These are phyloP conservation scores for Fomitopsis schrenkii DNA, from an alignment of 1,284 basidiomycete species.

Conservation along the genomic window DNA sequence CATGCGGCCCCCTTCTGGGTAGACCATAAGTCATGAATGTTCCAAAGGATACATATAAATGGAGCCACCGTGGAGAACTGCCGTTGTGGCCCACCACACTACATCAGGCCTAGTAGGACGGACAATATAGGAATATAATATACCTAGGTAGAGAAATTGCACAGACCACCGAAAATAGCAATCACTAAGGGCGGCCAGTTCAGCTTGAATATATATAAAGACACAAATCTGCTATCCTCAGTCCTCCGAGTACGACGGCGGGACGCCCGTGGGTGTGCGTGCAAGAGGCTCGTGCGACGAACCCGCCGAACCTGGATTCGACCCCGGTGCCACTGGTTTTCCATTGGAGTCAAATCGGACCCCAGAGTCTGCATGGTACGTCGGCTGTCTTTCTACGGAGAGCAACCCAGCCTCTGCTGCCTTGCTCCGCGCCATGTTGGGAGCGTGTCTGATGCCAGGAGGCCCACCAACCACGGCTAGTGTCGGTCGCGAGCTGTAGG, in stretches of 20 bases:
- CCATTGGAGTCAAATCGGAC: constrained; percentile 5
- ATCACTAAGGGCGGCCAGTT: background rate
- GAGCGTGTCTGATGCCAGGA: background rate
- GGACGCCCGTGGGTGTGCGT: constrained; percentile 4
- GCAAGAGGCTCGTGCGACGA: background rate
- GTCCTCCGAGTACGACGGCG: constrained; percentile 5
- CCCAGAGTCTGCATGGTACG: constrained; percentile 14
- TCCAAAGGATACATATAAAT: background rate
- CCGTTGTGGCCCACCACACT: too few relatives aligned
- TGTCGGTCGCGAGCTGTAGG: background rate
- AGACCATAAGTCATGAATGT: background rate
- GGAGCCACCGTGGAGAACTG: too few relatives aligned
- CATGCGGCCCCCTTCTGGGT: background rate
- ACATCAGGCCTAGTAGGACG: background rate
- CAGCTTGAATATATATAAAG: background rate
- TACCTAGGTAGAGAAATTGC: background rate
- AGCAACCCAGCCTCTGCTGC: constrained; percentile 10
- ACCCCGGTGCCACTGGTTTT: background rate
- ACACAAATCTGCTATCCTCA: background rate
- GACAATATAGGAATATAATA: background rate
- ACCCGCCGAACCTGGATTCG: background rate
- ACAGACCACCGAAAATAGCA: background rate
- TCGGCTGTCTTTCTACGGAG: constrained; percentile 7
- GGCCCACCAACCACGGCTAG: background rate
- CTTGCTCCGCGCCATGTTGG: constrained; percentile 8